Evolutionary conservation across 768 basidiomycete genomes (phyloP), one percentile per base, ranked within the genome.

Genomic region (Mycena maculata): DNA sequence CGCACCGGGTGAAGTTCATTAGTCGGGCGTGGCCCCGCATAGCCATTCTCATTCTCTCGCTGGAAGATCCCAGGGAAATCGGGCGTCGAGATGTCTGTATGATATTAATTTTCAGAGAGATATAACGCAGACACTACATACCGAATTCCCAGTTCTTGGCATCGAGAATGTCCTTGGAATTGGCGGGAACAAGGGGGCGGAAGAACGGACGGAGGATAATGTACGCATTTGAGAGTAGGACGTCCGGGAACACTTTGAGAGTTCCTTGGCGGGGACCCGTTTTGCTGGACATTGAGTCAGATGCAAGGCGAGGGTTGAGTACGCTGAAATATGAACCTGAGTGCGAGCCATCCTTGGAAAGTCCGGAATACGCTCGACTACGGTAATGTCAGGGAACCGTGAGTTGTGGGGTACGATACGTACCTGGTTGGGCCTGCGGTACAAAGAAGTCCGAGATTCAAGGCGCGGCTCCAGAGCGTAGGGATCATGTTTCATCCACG

Each of bases 131-230:
- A n/a, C 23, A 16, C 22, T 9, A 41, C 53, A 15, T 58, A 77
- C 82, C 83, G 45, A 81, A 81, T 56, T 72, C 73, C 85, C 84
- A 84, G 72, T 80, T 85, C 66, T 82, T 74, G 25, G 79, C 70
- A 56, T 83, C 75, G 16, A 82, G 72, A 15, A 80, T 77, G 15
- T 82, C 79, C 13, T 76, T 69, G 9, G 80, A 78, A 42, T 76
- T 74, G 16, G 71, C 63, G 1, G 76, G 70, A 18, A 83, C 81
- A 3, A 77, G 76, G 0, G 83, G 84, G n/a, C 80, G 76, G 81
- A 91, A 90, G 83, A 91, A 91, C 0, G 90, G 90, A 23, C 90
- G 84, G 1, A 91, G 82, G 45, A 90, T 86, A 59, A 81, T 79
- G 74, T 90, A 90, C 0, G 88, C 84, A 57, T 88, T 90, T 25